phyloP scores from a whole-genome alignment of 2,329 filamentous ascomycete species.

The Pseudonectria buxi region DNA sequence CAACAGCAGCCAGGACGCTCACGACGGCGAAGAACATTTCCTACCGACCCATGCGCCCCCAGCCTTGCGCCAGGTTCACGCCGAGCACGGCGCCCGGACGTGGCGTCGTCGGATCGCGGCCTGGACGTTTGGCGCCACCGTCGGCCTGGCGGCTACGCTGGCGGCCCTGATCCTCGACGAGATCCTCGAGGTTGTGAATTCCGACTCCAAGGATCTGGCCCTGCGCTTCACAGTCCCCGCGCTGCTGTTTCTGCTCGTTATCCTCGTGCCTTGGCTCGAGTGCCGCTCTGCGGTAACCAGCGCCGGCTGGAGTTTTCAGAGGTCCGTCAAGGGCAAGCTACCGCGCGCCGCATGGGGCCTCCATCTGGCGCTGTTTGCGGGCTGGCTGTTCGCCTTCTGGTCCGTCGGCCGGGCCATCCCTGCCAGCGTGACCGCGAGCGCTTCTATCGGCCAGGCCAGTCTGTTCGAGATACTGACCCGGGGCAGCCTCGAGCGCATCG shows the following conservation, averaged over 20 bases:
- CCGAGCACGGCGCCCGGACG: slow-evolving; percentile 49
- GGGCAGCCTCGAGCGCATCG: slow-evolving; percentile 62
- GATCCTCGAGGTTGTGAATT: slow-evolving; percentile 68
- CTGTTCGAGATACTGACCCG: slow-evolving; percentile 36
- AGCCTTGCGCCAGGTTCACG: slow-evolving; percentile 51
- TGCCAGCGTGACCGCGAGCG: slow-evolving; percentile 21
- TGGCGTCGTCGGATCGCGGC: slow-evolving; percentile 47
- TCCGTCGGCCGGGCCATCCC: slow-evolving; percentile 61
- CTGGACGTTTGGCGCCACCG: slow-evolving; percentile 66
- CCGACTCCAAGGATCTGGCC: slow-evolving; percentile 59
- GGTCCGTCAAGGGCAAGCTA: slow-evolving; percentile 48
- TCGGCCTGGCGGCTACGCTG: slow-evolving; percentile 70
- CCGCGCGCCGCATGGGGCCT: slow-evolving; percentile 58
- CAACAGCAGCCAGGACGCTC: slow-evolving; percentile 43
- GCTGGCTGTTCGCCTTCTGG: slow-evolving; percentile 74
- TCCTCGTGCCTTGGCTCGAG: slow-evolving; percentile 73
- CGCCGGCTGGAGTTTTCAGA: slow-evolving; percentile 56
- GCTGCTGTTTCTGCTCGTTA: slow-evolving; percentile 64
- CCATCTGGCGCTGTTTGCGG: slow-evolving; percentile 53
- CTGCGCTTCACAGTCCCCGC: slow-evolving; percentile 63
- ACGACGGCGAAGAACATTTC: slow-evolving; percentile 54
- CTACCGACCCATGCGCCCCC: slow-evolving; percentile 57
- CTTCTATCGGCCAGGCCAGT: slow-evolving; percentile 15
- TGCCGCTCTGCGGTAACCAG: slow-evolving; percentile 57
- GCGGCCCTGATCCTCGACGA: slow-evolving; percentile 79